These are phyloP conservation scores for Serendipita vermifera DNA, from an alignment of 768 basidiomycete species.

Conservation along the genomic window DNA sequence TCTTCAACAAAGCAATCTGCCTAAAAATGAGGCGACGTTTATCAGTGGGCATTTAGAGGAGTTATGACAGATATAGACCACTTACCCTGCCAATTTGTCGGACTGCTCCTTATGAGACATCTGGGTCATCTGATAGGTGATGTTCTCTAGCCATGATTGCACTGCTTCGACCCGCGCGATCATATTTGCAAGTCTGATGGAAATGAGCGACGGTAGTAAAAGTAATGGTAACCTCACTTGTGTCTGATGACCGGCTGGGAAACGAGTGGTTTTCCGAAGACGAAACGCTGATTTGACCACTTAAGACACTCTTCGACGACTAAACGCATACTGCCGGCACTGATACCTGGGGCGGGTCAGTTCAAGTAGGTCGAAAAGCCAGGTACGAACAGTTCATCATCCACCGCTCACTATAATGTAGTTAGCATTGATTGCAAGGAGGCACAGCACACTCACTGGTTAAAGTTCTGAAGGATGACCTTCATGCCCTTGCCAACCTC, in stretches of 20 bases:
- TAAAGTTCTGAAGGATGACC: constrained; percentile 40
- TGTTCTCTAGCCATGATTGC: constrained; percentile 81
- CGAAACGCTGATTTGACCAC: constrained; percentile 86
- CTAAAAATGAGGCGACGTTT: too few relatives aligned
- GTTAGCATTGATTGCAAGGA: too few relatives aligned
- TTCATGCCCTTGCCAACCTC: constrained; percentile 71
- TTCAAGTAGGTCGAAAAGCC: too few relatives aligned
- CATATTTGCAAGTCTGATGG: constrained; percentile 52
- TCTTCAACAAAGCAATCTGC: constrained; percentile 77
- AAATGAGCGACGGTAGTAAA: background rate
- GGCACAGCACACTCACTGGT: constrained; percentile 21
- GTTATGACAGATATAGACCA: background rate
- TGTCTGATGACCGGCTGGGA: constrained; percentile 77
- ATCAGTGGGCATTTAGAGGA: too few relatives aligned
- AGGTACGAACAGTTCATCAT: constrained; percentile 53
- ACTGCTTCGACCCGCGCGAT: constrained; percentile 75
- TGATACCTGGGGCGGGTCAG: constrained; percentile 21
- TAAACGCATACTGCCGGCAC: constrained; percentile 60
- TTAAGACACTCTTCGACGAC: constrained; percentile 86
- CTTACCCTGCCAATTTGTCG: constrained; percentile 63
- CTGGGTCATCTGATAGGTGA: constrained; percentile 86
- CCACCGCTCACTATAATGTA: constrained; percentile 82
- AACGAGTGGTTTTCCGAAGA: constrained; percentile 78
- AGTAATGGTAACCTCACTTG: constrained; percentile 30
- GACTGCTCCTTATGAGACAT: constrained; percentile 82